Conservation (phyloP, 2,329 filamentous ascomycete species). For the Alternaria tenuissima region DNA sequence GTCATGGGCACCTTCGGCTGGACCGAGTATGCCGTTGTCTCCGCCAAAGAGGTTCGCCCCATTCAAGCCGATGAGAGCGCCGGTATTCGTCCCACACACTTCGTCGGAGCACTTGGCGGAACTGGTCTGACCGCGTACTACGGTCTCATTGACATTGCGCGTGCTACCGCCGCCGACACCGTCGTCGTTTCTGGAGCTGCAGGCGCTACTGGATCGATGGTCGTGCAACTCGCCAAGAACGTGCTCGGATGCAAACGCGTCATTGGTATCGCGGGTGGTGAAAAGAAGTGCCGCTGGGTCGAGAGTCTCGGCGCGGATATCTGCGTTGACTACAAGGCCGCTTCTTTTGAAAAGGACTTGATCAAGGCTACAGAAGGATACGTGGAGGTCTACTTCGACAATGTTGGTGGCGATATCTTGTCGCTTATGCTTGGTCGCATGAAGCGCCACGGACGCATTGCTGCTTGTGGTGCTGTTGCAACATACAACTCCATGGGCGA, state of each 20-base stretch:
- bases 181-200: constrained; percentile 81
- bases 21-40: constrained; percentile 69
- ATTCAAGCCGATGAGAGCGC: constrained; percentile 40
- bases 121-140: constrained; percentile 77
- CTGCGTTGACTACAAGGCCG: constrained; percentile 64
- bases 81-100: constrained; percentile 55
- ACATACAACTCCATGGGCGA: constrained; percentile 52
- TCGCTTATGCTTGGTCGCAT: constrained; percentile 57
- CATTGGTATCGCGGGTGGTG: constrained; percentile 62
- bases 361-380: constrained; percentile 58
- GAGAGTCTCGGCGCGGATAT: constrained; percentile 61
- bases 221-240: constrained; percentile 64
- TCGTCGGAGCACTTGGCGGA: constrained; percentile 57
- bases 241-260: constrained; percentile 58
- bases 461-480: constrained; percentile 55
- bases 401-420: constrained; percentile 59
- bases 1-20: constrained; percentile 66
- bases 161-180: constrained; percentile 71
- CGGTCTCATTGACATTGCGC: constrained; percentile 72
- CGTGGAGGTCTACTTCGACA: constrained; percentile 63
- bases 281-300: constrained; percentile 63
- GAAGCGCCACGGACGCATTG: constrained; percentile 53
- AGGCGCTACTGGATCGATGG: constrained; percentile 78
- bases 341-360: constrained; percentile 58
- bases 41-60: constrained; percentile 44